phyloP scores from a whole-genome alignment of 345 rosid species.

The Rubroshorea leprosula region DNA sequence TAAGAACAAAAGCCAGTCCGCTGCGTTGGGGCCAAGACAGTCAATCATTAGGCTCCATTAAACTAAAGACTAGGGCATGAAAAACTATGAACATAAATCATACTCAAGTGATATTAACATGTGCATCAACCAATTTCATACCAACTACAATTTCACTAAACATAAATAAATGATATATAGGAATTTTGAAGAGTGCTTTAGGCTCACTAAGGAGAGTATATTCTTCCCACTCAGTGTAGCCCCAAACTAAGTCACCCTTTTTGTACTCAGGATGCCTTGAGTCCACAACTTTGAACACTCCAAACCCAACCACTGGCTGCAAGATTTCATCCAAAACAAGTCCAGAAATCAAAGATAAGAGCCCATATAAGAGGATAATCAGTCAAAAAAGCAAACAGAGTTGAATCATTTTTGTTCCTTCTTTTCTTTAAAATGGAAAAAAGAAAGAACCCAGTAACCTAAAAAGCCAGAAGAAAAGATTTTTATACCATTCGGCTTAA shows the following conservation, averaged over 20 bases:
- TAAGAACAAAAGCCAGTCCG: too few species aligned
- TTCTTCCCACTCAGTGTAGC: constrained; percentile 61
- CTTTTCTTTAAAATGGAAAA: too few species aligned
- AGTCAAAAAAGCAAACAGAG: not conserved
- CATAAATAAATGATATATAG: not conserved
- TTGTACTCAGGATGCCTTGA: constrained; percentile 41
- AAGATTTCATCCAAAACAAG: not conserved
- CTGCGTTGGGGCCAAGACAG: too few species aligned
- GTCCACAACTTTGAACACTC: constrained; percentile 52
- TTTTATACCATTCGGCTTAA: too few species aligned
- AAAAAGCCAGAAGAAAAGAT: too few species aligned
- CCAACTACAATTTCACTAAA: too few species aligned
- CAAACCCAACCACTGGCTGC: constrained; percentile 46
- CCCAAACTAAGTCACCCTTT: constrained; percentile 50
- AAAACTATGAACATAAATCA: too few species aligned
- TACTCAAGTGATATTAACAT: too few species aligned
- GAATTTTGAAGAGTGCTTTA: constrained; percentile 38
- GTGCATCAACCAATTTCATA: too few species aligned
- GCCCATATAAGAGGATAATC: not conserved
- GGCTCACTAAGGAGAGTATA: constrained; percentile 35
- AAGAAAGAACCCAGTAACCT: not conserved
- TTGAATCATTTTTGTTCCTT: not conserved
- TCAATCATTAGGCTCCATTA: too few species aligned
- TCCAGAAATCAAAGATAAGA: not conserved
- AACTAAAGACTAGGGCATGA: too few species aligned